These are phyloP conservation scores for Podospora anserina DNA, from an alignment of 495 filamentous ascomycete genomes.

Conservation along the genomic window DNA sequence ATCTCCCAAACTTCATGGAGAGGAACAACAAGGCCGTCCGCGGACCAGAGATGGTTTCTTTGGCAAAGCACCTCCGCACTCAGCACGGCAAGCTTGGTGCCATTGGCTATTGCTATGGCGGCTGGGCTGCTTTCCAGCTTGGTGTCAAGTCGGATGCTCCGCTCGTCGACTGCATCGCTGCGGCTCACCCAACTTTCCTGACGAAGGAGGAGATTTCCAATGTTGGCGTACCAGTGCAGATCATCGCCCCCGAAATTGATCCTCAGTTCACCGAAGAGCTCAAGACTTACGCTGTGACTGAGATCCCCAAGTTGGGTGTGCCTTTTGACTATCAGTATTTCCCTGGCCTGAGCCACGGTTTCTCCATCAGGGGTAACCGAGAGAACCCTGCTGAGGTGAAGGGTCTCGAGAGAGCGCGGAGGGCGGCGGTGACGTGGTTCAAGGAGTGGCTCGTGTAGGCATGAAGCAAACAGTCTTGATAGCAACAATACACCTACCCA, in stretches of 20 bases:
- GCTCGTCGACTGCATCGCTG: slow-evolving; percentile 47
- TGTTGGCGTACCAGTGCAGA: slow-evolving; percentile 49
- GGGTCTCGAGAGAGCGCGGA: neutral
- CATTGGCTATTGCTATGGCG: slow-evolving; percentile 53
- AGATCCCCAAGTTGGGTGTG: slow-evolving; percentile 41
- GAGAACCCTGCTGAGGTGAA: neutral
- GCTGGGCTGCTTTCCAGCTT: slow-evolving; percentile 48
- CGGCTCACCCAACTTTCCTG: slow-evolving; percentile 45
- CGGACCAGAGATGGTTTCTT: neutral
- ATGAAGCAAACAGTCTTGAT: neutral
- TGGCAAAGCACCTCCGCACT: neutral
- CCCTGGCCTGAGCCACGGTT: slow-evolving; percentile 47
- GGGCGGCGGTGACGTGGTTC: neutral
- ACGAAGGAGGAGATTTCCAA: slow-evolving; percentile 43
- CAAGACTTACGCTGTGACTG: slow-evolving; percentile 39
- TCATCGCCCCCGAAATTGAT: slow-evolving; percentile 51
- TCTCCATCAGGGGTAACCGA: slow-evolving; percentile 38
- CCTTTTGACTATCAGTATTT: slow-evolving; percentile 52
- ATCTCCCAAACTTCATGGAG: too few relatives aligned
- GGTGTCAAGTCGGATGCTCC: slow-evolving; percentile 33
- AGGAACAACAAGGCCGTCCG: too few relatives aligned
- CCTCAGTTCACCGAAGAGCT: slow-evolving; percentile 42
- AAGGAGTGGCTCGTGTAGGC: neutral
- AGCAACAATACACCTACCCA: too few relatives aligned
- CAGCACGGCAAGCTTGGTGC: slow-evolving; percentile 35